Percentiles rank a stretch among this genome's conserved stretches.
Evolutionary conservation across 495 filamentous ascomycete genomes (phyloP).

Genomic region (Extremus antarcticus): DNA sequence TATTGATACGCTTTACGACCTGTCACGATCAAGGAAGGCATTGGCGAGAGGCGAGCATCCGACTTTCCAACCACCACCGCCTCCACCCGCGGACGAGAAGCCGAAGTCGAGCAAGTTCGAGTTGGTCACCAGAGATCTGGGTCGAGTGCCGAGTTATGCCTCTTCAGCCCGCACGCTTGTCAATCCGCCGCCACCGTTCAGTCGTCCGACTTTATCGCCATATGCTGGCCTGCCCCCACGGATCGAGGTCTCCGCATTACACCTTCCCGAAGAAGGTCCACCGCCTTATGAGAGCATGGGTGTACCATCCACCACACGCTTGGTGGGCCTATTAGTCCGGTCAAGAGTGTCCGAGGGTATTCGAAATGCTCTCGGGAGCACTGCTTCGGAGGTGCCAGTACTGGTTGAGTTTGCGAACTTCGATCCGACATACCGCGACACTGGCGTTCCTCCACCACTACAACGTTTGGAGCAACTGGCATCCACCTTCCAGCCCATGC

Average conservation of each 20-base stretch:
- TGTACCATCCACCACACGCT: constrained; percentile 21
- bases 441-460: constrained; percentile 52
- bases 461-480: constrained; percentile 54
- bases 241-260: constrained; percentile 24
- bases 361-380: constrained; percentile 29
- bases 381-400: constrained; percentile 37
- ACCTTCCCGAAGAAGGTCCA: constrained; percentile 30
- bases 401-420: constrained; percentile 58
- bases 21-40: constrained; percentile 58
- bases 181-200: constrained; percentile 17
- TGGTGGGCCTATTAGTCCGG: constrained; percentile 24
- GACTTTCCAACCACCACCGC: constrained; percentile 13
- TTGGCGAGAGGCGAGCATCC: constrained; percentile 17
- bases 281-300: constrained; percentile 31
- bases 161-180: constrained; percentile 19
- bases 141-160: constrained; percentile 10
- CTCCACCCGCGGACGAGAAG: constrained; percentile 23
- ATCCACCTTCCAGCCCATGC: constrained; percentile 35
- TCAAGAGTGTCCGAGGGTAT: constrained; percentile 32
- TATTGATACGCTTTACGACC: constrained; percentile 81
- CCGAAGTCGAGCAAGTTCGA: not conserved
- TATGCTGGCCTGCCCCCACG: constrained; percentile 22
- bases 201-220: constrained; percentile 12
- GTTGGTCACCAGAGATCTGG: constrained; percentile 1
- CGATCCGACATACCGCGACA: constrained; percentile 51